Percentiles rank a stretch among this genome's conserved stretches.
phyloP scores from a whole-genome alignment of 352 stramenopile species.

The Globisporangium acanthophoron region DNA sequence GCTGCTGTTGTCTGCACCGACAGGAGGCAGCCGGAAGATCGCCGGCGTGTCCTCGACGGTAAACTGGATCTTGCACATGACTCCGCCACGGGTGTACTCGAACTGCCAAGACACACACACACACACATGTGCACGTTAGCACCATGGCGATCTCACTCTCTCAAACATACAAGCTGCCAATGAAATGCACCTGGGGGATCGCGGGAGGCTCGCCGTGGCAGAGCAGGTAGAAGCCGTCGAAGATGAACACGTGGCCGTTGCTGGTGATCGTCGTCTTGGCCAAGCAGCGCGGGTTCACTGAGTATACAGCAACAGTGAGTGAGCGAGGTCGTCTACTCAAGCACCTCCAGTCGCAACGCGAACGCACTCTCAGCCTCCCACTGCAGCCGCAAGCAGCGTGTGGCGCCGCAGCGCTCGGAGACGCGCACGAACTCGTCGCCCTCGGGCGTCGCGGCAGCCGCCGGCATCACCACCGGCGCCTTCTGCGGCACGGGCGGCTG shows the following conservation, averaged over 20 bases:
- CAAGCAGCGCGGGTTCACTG: conserved; percentile 72
- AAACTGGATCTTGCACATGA: conserved; percentile 79
- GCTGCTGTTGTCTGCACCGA: not conserved
- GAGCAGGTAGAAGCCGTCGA: conserved; percentile 84
- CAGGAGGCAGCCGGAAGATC: conserved; percentile 22
- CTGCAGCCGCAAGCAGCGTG: conserved; percentile 66
- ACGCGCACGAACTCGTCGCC: conserved; percentile 53
- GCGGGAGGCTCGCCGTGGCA: conserved; percentile 52
- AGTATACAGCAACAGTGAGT: not conserved
- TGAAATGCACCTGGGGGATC: conserved; percentile 42
- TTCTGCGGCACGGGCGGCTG: not conserved
- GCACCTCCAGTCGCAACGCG: not conserved
- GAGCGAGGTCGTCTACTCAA: not conserved
- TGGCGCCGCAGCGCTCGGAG: conserved; percentile 54
- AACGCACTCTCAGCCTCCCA: conserved; percentile 75
- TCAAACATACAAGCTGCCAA: not conserved
- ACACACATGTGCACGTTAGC: not conserved
- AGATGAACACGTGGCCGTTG: conserved; percentile 62
- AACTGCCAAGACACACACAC: conserved; percentile 36
- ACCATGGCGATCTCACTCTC: not conserved
- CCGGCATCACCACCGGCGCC: conserved; percentile 1
- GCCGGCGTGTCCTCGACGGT: conserved; percentile 54
- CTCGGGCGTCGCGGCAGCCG: conserved; percentile 8
- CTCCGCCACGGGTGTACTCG: conserved; percentile 68
- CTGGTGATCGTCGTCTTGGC: conserved; percentile 68